phyloP scores from a whole-genome alignment of 257 asterid genomes.

The Rhazya stricta region DNA sequence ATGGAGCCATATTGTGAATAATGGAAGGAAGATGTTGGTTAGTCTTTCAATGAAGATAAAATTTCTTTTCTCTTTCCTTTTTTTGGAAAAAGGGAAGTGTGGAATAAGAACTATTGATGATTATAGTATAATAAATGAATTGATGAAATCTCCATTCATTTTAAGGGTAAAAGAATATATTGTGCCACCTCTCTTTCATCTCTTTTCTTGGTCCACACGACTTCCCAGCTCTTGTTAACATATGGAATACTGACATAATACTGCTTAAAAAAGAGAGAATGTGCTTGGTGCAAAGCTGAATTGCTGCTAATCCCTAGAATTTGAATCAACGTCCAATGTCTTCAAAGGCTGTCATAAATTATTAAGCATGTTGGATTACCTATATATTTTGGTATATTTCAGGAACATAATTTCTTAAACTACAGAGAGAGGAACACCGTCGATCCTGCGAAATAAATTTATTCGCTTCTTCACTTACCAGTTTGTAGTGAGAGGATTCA shows the following conservation, averaged over 20 bases:
- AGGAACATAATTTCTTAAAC: not conserved
- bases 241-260: not conserved
- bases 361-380: not conserved
- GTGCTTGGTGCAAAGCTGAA: not conserved
- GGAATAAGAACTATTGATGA: too few relatives aligned
- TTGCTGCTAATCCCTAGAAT: not conserved
- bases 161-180: not conserved
- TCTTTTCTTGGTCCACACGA: not conserved
- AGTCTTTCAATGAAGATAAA: too few relatives aligned
- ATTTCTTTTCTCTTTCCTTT: too few relatives aligned
- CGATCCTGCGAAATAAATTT: not conserved
- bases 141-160: not conserved
- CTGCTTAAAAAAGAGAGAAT: not conserved
- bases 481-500: not conserved
- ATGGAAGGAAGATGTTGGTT: not conserved
- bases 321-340: not conserved
- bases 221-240: not conserved
- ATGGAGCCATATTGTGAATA: not conserved
- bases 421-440: not conserved
- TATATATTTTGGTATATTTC: not conserved
- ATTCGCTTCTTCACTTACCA: not conserved
- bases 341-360: not conserved
- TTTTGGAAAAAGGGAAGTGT: too few relatives aligned
- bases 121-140: not conserved
- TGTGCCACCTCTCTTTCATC: not conserved